Base-by-base conservation (phyloP, 2,329 filamentous ascomycete species). In the Nigrospora sphaerica region DNA sequence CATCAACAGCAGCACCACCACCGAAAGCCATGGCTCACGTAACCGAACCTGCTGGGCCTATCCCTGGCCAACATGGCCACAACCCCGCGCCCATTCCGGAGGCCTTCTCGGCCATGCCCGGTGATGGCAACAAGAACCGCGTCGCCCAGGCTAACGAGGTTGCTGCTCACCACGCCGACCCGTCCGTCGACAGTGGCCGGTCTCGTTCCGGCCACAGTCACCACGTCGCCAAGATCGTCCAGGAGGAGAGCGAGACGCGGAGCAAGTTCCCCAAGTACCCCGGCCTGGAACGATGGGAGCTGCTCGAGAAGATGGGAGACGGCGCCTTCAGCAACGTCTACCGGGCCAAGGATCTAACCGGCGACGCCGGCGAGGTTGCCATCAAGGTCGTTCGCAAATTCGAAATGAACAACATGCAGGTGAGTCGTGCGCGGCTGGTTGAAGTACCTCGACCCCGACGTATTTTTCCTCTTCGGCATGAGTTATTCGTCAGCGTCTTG, bases 331-430 rank as follows among this genome's bases (percentile, higher is more conserved):
- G 92, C 74, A 97, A 97, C 61, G 93, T 98, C 54, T 98, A 97
- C 68, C 84, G 88, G 35, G 93, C 93, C 34, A 80, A 77, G 55
- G 93, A 98, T 64, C 64, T 71, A 39, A 77, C 82, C 6, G 86
- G 87, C 36, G 74, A 83, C 52, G 78, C 80, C 52, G 82, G 80
- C 54, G 85, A 97, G 63, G 90, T 93, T 32, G 93, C 92, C 57
- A 97, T 98, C 77, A 98, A 98, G 69, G 93, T 98, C 44, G 93
- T 98, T 53, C 86, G 93, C 62, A 97, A 97, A 72, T 97, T 89
- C 65, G 93, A 98, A 71, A 96, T 98, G 88, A 97, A 95, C 71
- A 91, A 85, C 55, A 90, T 86, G 75, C 93, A 97, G 89, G 93
- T 98, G 80, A 80, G 90, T 85, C 28, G 46, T 54, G 23, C 7